Base-by-base conservation (phyloP, 2,329 filamentous ascomycete species). In the Septoria linicola region DNA sequence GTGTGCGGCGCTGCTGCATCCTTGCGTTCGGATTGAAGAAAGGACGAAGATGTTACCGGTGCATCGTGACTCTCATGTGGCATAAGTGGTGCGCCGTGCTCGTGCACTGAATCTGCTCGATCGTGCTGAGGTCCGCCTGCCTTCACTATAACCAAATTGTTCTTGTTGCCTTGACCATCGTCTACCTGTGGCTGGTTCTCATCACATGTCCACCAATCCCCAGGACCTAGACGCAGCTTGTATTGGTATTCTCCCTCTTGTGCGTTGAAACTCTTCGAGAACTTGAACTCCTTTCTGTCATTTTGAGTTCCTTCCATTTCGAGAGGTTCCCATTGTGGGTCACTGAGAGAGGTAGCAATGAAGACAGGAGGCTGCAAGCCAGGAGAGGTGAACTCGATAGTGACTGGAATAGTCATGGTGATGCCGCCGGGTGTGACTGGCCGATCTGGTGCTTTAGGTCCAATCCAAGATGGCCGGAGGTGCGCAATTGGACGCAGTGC, bases 191-290 rank as follows among this genome's bases (percentile, higher is more conserved):
- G 78, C 47, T 77, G 74, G 37, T 73, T 73, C 51, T 88, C 82
- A 59, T 89, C 81, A 39, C 88, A 68, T 19, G 83, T 74, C 85
- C 85, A 88, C 81, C 83, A 87, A 57, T 87, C 79, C 41, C 80
- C 81, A 16, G 76, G 67, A 8, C 85, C 85, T 30, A 87, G 72
- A 23, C 84, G 79, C 60, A 90, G 86, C 69, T 89, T 90, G 76
- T 89, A 91, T 62, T 87, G 82, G 58, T 88, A 81, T 51, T 81
- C 77, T 40, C 80, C 76, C 17, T 79, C 79, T 17, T 79, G 72
- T 14, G 80, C 73, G 30, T 76, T 66, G 37, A 88, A 73, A 1
- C 75, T 69, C 51, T 81, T 81, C 36, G 69, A 74, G 64, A 87
- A 90, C 10, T 77, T 64, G 51, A 81, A 71, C 47, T 83, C 66